phyloP scores from a whole-genome alignment of 441 rosid species.

The Populus hybrid region DNA sequence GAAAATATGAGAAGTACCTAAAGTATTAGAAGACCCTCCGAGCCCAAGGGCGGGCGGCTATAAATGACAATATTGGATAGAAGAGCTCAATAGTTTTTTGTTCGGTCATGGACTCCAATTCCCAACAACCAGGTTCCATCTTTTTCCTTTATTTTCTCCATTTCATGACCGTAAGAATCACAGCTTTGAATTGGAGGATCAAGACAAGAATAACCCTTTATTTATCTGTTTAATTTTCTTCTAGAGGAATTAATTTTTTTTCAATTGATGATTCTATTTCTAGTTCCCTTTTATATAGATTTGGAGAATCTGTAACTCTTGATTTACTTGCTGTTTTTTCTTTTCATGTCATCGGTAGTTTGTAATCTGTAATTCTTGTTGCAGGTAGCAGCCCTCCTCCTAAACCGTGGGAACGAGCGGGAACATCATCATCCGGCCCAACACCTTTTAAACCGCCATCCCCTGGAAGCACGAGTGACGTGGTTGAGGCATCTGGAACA shows the following conservation, averaged over 20 bases:
- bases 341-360: not conserved
- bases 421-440: constrained; percentile 57
- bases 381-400: constrained; percentile 66
- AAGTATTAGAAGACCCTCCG: not conserved
- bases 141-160: not conserved
- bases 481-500: constrained; percentile 94
- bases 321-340: not conserved
- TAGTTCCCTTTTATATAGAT: not conserved
- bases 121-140: constrained; percentile 42
- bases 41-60: not conserved
- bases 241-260: too few species aligned
- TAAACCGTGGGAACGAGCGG: constrained; percentile 95
- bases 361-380: not conserved
- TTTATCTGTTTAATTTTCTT: too few species aligned
- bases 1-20: too few species aligned
- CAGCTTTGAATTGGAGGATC: not conserved
- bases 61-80: not conserved
- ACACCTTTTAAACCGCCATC: constrained; percentile 93
- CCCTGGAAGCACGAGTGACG: constrained; percentile 78
- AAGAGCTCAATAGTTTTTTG: constrained; percentile 15
- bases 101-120: constrained; percentile 41
- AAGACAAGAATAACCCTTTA: not conserved
- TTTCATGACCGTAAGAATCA: not conserved
- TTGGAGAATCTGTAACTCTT: not conserved
- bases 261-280: too few species aligned